phyloP scores from a whole-genome alignment of 495 filamentous ascomycete species.

The Aspergillus haitiensis region DNA sequence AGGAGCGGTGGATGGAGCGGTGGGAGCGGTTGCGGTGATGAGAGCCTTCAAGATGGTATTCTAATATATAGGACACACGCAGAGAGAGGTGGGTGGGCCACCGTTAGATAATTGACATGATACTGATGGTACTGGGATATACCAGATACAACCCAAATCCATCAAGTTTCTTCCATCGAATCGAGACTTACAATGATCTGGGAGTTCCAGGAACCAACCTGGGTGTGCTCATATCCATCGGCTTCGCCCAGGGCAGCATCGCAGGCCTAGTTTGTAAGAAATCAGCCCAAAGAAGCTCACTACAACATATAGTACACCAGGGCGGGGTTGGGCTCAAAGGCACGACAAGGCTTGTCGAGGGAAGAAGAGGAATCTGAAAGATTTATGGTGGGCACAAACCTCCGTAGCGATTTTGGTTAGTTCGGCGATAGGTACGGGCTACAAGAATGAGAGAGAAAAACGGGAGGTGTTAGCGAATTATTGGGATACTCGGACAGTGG shows the following conservation, averaged over 20 bases:
- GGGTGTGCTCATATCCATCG: slow-evolving; percentile 77
- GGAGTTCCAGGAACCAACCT: slow-evolving; percentile 82
- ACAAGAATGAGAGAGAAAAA: slow-evolving; percentile 11
- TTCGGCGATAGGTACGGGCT: slow-evolving; percentile 76
- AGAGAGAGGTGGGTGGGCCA: not conserved
- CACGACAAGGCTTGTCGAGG: not conserved
- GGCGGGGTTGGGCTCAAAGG: not conserved
- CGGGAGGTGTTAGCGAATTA: slow-evolving; percentile 19
- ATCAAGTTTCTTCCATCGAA: not conserved
- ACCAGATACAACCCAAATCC: not conserved
- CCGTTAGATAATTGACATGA: slow-evolving; percentile 7
- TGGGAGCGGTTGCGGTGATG: slow-evolving; percentile 75
- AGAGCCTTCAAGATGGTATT: slow-evolving; percentile 82
- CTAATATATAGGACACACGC: slow-evolving; percentile 39
- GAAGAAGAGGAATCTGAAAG: not conserved
- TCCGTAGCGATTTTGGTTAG: slow-evolving; percentile 81
- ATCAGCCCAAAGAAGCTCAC: slow-evolving; percentile 2
- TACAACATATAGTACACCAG: not conserved
- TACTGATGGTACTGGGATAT: not conserved
- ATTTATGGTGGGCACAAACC: slow-evolving; percentile 51
- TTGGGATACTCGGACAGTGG: slow-evolving; percentile 7
- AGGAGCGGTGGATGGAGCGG: slow-evolving; percentile 44
- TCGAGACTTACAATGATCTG: slow-evolving; percentile 76
- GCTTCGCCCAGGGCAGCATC: slow-evolving; percentile 67
- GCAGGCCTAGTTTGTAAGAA: slow-evolving; percentile 65